A percentile compares a stretch with the other conserved stretches of the same genome.
Conservation (phyloP, 1,139 yeast genomes). For the Nakaseomyces uthaithaninus region DNA sequence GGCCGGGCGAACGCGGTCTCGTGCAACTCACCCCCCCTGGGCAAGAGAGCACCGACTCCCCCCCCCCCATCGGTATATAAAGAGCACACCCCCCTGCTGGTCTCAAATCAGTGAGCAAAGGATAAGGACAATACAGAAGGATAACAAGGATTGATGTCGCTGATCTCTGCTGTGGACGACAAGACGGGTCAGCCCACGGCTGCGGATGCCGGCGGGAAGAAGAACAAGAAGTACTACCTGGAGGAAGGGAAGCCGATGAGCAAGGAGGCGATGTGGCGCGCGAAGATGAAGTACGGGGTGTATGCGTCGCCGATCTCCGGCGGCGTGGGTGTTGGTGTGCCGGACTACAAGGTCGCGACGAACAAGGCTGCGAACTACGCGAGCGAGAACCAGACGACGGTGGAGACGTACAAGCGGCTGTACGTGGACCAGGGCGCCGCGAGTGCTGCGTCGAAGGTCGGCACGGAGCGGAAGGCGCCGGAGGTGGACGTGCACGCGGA, state of each 20-base stretch:
- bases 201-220: neutral
- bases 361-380: slow-evolving; percentile 75
- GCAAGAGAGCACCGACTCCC: too few relatives aligned
- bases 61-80: too few relatives aligned
- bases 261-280: slow-evolving; percentile 62
- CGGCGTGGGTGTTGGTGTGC: slow-evolving; percentile 47
- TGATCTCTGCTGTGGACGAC: slow-evolving; percentile 26
- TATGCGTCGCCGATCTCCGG: slow-evolving; percentile 7
- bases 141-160: slow-evolving; percentile 34
- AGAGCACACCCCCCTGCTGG: too few relatives aligned
- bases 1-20: too few relatives aligned
- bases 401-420: slow-evolving; percentile 57
- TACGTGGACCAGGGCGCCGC: slow-evolving; percentile 40
- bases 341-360: slow-evolving; percentile 41
- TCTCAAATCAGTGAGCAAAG: neutral
- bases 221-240: slow-evolving; percentile 37
- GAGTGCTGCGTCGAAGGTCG: slow-evolving; percentile 25
- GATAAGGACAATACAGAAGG: neutral
- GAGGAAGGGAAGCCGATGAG: slow-evolving; percentile 50
- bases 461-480: slow-evolving; percentile 12
- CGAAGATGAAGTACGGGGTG: slow-evolving; percentile 54
- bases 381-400: slow-evolving; percentile 53
- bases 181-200: neutral
- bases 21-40: too few relatives aligned
- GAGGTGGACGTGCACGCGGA: slow-evolving; percentile 8